Conservation (phyloP, 306 rosid genomes). For the Oxytropis ochrocephala region DNA sequence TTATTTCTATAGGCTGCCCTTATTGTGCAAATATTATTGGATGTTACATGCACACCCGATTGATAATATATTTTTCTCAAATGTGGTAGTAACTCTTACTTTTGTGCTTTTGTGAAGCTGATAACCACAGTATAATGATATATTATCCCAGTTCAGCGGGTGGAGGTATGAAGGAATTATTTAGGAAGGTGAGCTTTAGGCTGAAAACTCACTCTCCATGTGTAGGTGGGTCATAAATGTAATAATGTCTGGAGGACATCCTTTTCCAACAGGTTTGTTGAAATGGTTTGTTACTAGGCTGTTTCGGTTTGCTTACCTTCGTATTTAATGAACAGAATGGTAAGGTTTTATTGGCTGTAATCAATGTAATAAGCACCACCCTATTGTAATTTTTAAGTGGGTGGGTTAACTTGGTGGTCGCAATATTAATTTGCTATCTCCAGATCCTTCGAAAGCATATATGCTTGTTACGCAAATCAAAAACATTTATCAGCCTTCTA, state of each 20-base stretch:
- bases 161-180: conserved; percentile 97
- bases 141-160: conserved; percentile 99
- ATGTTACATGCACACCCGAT: not conserved
- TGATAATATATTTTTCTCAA: conserved; percentile 24
- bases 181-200: conserved; percentile 81
- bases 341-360: not conserved
- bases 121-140: conserved; percentile 96
- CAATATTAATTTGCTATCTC: not conserved
- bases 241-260: conserved; percentile 14
- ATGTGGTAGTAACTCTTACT: conserved; percentile 29
- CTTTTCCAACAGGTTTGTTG: conserved; percentile 11
- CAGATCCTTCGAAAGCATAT: conserved; percentile 11
- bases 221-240: conserved; percentile 10
- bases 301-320: conserved; percentile 11
- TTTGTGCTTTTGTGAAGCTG: conserved; percentile 58
- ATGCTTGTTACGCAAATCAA: not conserved
- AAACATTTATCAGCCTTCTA: conserved; percentile 17
- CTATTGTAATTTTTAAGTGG: conserved; percentile 14
- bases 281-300: conserved; percentile 3
- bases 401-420: conserved; percentile 13
- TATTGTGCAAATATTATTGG: conserved; percentile 4
- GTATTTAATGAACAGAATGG: not conserved
- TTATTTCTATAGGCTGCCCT: not conserved
- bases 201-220: conserved; percentile 15
- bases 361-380: not conserved